Evolutionary conservation across 2,329 filamentous ascomycete genomes (phyloP), one percentile per base, ranked within the genome.

Genomic region (Monosporascus sp.): DNA sequence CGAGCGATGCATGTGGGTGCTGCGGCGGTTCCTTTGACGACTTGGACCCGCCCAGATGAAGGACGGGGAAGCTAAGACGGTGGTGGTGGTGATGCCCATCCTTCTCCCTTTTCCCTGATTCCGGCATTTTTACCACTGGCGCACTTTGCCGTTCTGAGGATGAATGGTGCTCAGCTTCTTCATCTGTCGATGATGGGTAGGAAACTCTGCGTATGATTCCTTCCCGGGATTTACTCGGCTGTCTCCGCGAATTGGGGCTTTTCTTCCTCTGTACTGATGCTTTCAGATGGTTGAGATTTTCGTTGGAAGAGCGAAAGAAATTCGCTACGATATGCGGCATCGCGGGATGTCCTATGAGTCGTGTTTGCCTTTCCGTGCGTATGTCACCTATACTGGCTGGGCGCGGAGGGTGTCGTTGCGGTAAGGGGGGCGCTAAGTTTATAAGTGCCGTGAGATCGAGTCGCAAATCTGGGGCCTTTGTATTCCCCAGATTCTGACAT

Each of bases 271-370:
- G 68, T 55, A 58, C 66, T 44, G 58, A 66, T 57, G 58, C 64
- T 63, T 80, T 79, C 60, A 80, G 74, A 62, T 71, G 74, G 52
- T 76, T 71, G 58, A 81, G 77, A 67, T 73, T 76, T 65, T 80
- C 78, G 58, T 78, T 78, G n/a, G 80, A 78, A 57, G 73, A 75
- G 60, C 79, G 77, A 60, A 83, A 74, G 68, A 84, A 82, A 65
- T 75, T 78, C 65, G 77, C 72, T 58, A 84, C 80, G 55, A 77
- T 72, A 71, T 82, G 78, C 64, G 80, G 80, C 81, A 83, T 84
- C 50, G 64, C 73, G 64, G 51, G 48, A 51, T 49, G 27, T 48
- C 39, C 56, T 59, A 59, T 53, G 25, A 54, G 51, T 22, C 46
- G 55, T 50, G 52, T 54, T 17, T 50, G 51, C 55, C 50, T 53